phyloP scores from a whole-genome alignment of 2,329 filamentous ascomycete species.

The Nakataea oryzae region DNA sequence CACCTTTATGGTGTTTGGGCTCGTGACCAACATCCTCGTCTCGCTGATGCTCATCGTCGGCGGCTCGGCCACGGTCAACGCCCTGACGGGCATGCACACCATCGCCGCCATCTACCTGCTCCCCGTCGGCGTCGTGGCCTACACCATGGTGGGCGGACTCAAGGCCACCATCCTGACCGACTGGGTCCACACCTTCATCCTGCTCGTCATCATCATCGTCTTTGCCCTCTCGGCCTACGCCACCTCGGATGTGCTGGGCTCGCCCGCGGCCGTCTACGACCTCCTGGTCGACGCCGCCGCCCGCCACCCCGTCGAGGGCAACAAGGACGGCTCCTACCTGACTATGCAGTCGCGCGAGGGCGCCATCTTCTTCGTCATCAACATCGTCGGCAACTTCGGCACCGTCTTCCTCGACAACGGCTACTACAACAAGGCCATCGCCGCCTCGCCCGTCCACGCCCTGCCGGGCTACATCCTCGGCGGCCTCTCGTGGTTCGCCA shows the following conservation, averaged over 20 bases:
- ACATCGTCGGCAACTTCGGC: slow-evolving; percentile 71
- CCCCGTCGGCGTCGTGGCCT: slow-evolving; percentile 69
- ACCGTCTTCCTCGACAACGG: slow-evolving; percentile 81
- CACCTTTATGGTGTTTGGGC: slow-evolving; percentile 72
- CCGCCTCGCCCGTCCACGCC: slow-evolving; percentile 73
- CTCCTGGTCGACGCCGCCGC: slow-evolving; percentile 58
- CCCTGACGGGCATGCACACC: slow-evolving; percentile 64
- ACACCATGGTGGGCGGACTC: slow-evolving; percentile 69
- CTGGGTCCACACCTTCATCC: slow-evolving; percentile 76
- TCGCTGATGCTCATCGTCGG: slow-evolving; percentile 84
- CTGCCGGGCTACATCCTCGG: slow-evolving; percentile 83
- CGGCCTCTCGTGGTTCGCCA: slow-evolving; percentile 83
- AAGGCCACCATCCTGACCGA: slow-evolving; percentile 84
- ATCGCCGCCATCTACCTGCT: slow-evolving; percentile 77
- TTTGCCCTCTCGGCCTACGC: slow-evolving; percentile 79
- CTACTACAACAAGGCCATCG: slow-evolving; percentile 48
- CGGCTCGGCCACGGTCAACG: slow-evolving; percentile 62
- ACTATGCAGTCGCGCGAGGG: slow-evolving; percentile 78
- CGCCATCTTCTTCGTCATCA: slow-evolving; percentile 85
- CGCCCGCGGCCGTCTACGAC: slow-evolving; percentile 69
- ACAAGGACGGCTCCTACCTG: slow-evolving; percentile 70
- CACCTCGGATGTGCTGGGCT: slow-evolving; percentile 61
- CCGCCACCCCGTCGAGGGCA: slow-evolving; percentile 67
- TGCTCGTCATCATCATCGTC: slow-evolving; percentile 75
- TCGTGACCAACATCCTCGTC: slow-evolving; percentile 79